Evolutionary conservation across 2,329 filamentous ascomycete genomes (phyloP).

Genomic region (Moelleriella libera): DNA sequence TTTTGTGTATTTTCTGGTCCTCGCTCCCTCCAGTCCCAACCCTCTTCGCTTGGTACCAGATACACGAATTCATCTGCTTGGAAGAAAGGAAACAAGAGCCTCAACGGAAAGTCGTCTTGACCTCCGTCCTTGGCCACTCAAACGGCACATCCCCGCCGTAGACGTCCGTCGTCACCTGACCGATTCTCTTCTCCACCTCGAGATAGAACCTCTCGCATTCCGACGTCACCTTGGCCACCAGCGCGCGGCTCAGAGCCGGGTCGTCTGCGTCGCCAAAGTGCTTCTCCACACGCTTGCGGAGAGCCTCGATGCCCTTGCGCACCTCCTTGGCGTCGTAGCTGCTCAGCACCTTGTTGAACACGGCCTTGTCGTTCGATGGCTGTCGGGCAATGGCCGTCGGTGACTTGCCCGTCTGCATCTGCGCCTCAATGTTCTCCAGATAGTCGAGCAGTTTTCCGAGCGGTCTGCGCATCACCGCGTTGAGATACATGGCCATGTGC

Average conservation of each 20-base stretch:
- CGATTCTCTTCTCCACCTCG: constrained; percentile 46
- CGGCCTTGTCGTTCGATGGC: constrained; percentile 66
- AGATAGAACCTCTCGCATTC: constrained; percentile 51
- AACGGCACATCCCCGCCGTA: constrained; percentile 51
- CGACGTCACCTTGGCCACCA: constrained; percentile 42
- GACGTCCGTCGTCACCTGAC: constrained; percentile 44
- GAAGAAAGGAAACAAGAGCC: too few relatives aligned
- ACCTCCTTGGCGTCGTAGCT: constrained; percentile 75
- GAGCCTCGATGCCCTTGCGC: constrained; percentile 73
- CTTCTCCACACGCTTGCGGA: constrained; percentile 89
- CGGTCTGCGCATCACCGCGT: constrained; percentile 76
- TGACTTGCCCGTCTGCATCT: constrained; percentile 44
- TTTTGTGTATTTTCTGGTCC: too few relatives aligned
- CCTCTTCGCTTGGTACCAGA: too few relatives aligned
- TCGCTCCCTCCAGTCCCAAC: too few relatives aligned
- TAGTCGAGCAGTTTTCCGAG: constrained; percentile 86
- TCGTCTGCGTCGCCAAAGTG: constrained; percentile 89
- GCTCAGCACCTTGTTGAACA: constrained; percentile 76
- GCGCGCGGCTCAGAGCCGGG: constrained; percentile 43
- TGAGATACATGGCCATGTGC: constrained; percentile 78
- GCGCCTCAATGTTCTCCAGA: constrained; percentile 73
- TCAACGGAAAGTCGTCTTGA: constrained; percentile 40
- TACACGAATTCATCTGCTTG: too few relatives aligned
- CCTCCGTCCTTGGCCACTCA: constrained; percentile 52
- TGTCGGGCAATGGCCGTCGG: constrained; percentile 57